Evolutionary conservation across 1,284 basidiomycete species (phyloP).

Genomic region (Tilletia walkeri): DNA sequence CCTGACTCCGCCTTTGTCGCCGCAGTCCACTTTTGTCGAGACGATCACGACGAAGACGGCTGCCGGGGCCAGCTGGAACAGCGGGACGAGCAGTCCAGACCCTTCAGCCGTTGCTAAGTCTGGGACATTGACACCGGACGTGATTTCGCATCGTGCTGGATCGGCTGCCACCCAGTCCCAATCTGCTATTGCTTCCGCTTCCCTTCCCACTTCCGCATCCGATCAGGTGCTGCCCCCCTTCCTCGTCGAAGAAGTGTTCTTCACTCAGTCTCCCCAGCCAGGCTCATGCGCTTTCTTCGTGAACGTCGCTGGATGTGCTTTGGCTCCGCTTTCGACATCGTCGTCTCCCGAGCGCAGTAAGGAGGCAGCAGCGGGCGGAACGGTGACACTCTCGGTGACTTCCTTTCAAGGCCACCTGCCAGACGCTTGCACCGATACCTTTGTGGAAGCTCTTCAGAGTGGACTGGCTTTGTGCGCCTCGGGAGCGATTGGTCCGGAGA

Average conservation of each 20-base stretch:
- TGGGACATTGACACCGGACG: too few relatives aligned
- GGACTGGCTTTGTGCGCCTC: neutral
- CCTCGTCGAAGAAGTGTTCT: neutral
- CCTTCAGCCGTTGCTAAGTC: too few relatives aligned
- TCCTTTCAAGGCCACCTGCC: neutral
- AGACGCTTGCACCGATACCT: neutral
- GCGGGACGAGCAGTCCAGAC: neutral
- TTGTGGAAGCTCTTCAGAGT: neutral
- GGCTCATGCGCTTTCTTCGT: slow-evolving; percentile 13
- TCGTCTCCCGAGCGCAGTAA: neutral
- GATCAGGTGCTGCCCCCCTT: neutral
- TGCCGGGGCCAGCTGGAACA: neutral
- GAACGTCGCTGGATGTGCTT: slow-evolving; percentile 3
- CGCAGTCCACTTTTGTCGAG: neutral
- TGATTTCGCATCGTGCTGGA: too few relatives aligned
- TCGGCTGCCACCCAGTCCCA: too few relatives aligned
- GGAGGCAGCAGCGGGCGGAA: neutral
- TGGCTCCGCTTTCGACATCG: neutral
- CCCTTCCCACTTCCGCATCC: neutral
- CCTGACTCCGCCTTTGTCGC: neutral
- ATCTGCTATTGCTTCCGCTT: neutral
- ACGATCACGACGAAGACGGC: neutral
- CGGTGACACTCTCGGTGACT: neutral
- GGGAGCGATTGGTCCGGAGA: neutral
- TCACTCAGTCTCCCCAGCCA: slow-evolving; percentile 10